Evolutionary conservation across 345 rosid genomes (phyloP).

Genomic region (Aquilaria malaccensis): DNA sequence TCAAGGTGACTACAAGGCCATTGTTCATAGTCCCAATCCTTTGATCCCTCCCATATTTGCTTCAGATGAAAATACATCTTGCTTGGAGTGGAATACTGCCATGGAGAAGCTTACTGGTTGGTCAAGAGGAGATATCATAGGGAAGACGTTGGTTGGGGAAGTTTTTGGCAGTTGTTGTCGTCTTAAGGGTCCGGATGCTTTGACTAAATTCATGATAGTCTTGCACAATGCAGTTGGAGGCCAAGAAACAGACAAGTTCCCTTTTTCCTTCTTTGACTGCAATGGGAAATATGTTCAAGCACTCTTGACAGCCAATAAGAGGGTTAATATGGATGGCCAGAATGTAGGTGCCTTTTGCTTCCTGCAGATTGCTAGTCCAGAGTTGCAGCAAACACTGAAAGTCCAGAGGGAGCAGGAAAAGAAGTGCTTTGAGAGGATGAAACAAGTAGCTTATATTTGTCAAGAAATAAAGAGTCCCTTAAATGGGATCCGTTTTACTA

Average conservation of each 20-base stretch:
- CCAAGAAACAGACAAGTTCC: slow-evolving; percentile 72
- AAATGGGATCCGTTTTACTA: slow-evolving; percentile 67
- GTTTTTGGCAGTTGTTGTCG: slow-evolving; percentile 84
- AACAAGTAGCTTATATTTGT: slow-evolving; percentile 80
- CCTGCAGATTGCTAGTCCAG: slow-evolving; percentile 91
- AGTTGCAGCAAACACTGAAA: slow-evolving; percentile 78
- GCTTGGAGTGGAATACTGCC: slow-evolving; percentile 97
- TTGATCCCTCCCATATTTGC: slow-evolving; percentile 97
- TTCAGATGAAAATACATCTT: slow-evolving; percentile 81
- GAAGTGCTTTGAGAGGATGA: slow-evolving; percentile 49
- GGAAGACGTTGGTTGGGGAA: slow-evolving; percentile 90
- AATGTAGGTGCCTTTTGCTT: slow-evolving; percentile 91
- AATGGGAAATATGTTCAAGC: slow-evolving; percentile 67
- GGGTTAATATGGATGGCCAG: slow-evolving; percentile 61
- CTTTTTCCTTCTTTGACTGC: slow-evolving; percentile 75
- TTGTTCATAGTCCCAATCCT: slow-evolving; percentile 86
- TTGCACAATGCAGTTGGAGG: slow-evolving; percentile 89
- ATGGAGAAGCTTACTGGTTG: slow-evolving; percentile 95
- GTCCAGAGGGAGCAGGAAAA: slow-evolving; percentile 71
- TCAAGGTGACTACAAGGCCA: slow-evolving; percentile 92
- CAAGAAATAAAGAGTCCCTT: slow-evolving; percentile 76
- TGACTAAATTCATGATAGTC: slow-evolving; percentile 87
- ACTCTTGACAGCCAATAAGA: slow-evolving; percentile 83
- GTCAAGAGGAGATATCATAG: slow-evolving; percentile 57
- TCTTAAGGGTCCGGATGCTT: slow-evolving; percentile 84